Percentiles rank a stretch among this genome's conserved stretches.
These are phyloP conservation scores for Avena atlantica DNA, from an alignment of 176 grass and related monocot species.

Conservation along the genomic window DNA sequence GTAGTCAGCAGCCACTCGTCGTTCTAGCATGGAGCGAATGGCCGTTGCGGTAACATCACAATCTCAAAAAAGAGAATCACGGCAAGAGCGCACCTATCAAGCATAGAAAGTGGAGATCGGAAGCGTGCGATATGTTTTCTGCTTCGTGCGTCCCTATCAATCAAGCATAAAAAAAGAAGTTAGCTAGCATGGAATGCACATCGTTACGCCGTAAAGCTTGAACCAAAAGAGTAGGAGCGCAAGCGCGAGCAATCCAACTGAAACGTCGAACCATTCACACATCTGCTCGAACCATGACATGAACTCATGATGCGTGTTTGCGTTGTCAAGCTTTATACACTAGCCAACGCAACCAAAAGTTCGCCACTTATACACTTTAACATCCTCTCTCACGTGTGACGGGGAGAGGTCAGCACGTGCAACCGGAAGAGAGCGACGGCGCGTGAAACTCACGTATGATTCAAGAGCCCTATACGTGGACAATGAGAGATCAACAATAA, in stretches of 20 bases:
- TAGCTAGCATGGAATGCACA: neutral
- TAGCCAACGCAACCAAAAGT: too few relatives aligned
- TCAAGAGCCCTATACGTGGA: too few relatives aligned
- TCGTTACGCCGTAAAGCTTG: conserved; percentile 11
- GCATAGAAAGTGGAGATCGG: neutral
- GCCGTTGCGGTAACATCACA: neutral
- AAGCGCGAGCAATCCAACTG: neutral
- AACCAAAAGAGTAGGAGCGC: neutral
- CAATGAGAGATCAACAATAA: too few relatives aligned
- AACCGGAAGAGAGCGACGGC: too few relatives aligned
- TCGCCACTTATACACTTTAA: too few relatives aligned
- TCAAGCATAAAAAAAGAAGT: conserved; percentile 1
- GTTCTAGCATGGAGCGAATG: neutral
- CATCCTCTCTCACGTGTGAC: too few relatives aligned
- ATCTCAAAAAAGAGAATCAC: neutral
- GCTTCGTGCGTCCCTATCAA: conserved; percentile 5
- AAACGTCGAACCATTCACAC: neutral
- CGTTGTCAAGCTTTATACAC: too few relatives aligned
- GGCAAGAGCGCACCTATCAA: neutral
- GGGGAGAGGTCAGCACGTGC: too few relatives aligned
- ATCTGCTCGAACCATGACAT: neutral
- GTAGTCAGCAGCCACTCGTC: too few relatives aligned
- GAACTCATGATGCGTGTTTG: neutral
- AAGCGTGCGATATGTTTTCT: neutral
- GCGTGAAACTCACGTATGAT: too few relatives aligned